Evolutionary conservation across 257 asterid species (phyloP), one percentile per base, ranked within the genome.

Genomic region (Solanum gandarillasii): DNA sequence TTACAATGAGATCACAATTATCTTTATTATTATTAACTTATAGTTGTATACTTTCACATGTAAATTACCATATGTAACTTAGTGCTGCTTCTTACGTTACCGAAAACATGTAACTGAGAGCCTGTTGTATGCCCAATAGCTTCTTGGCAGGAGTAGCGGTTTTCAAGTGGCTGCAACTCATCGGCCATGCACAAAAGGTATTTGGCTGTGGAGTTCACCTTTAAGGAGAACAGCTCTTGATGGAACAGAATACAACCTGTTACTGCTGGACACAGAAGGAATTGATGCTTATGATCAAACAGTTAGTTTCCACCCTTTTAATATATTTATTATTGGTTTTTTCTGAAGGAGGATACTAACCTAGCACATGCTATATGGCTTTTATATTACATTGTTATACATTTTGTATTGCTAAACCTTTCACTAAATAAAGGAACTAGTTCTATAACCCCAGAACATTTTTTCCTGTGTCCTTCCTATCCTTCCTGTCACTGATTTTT

Each of bases 151-250:
- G 93, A 96, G 99, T 91, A 96, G 98, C 82, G 99, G 99, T 83
- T 97, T 97, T 92, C 98, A 97, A 90, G 99, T 97, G 90, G 99
- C 99, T 12, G 87, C 99, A 74, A 97, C 99, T 58, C 99, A 97
- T 89, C 95, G 96, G 71, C 99, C 99, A 83, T 97, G 99, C 90
- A 97, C 99, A 3, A 97, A 97, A 91, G 99, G 99, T 74, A 98
- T 97, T 91, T 97, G 99, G 99, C 83, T 97, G 92, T 97, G 99
- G 99, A 97, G 99, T 91, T 91, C 98, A 71, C 99, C 99, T 29
- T 76, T 97, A 35, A 85, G 90, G 89, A 94, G 98, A 91, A 96
- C 97, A 85, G 98, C 99, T 36, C 95, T 97, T 87, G 99, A 96
- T 92, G 99, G 98, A 91, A 96, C 99, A 6, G 98, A 94, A 78